These are phyloP conservation scores for Aspergillus vadensis DNA, from an alignment of 2,329 filamentous ascomycete genomes.

Conservation along the genomic window DNA sequence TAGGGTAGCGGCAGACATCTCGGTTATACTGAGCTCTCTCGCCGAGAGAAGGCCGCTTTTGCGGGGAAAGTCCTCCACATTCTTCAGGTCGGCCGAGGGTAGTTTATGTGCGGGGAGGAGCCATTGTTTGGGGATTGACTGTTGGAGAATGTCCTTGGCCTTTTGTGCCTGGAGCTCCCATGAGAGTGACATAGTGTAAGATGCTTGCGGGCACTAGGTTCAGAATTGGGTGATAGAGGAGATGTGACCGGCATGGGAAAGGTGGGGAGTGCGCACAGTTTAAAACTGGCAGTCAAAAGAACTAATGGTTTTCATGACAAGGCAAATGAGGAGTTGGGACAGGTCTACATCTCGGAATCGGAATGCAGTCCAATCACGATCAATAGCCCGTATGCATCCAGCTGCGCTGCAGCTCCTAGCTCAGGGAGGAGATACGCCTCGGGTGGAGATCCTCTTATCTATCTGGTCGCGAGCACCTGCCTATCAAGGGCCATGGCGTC, in stretches of 20 bases:
- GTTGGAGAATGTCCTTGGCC: conserved; percentile 35
- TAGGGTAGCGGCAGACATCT: conserved; percentile 38
- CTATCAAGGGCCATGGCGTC: not conserved
- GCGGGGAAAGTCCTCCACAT: conserved; percentile 35
- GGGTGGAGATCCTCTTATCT: conserved; percentile 7
- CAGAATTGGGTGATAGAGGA: not conserved
- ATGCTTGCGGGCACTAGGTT: not conserved
- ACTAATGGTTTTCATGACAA: no score
- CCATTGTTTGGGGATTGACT: conserved; percentile 41
- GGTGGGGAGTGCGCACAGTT: not conserved
- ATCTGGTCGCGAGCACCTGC: conserved; percentile 5
- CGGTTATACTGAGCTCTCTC: conserved; percentile 56
- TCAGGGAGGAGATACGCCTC: not conserved
- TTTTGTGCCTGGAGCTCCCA: conserved; percentile 39
- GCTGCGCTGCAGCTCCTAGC: not conserved
- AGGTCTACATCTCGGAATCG: not conserved
- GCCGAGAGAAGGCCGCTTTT: conserved; percentile 52
- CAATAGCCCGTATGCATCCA: not conserved
- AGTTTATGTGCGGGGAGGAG: conserved; percentile 32
- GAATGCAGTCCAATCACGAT: not conserved
- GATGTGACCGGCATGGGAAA: not conserved
- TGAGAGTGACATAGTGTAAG: conserved; percentile 23
- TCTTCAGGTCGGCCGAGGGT: conserved; percentile 30
- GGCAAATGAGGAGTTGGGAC: not conserved
- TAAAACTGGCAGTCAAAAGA: not conserved